Evolutionary conservation across 805 yeast species (phyloP).

Genomic region (Candida incommunis): DNA sequence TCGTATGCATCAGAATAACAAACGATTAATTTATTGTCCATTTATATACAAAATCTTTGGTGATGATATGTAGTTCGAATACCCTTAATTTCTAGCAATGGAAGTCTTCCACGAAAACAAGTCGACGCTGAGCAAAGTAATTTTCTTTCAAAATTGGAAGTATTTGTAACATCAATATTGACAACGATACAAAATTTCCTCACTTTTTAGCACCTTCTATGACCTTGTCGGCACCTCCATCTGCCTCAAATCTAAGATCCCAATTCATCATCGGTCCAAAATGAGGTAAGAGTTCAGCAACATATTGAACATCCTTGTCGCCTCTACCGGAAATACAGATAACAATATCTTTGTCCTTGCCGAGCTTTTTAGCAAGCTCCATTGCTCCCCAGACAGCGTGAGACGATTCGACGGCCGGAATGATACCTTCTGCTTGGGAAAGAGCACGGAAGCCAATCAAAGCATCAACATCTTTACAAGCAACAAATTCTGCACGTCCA

Average conservation of each 20-base stretch:
- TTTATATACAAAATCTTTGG: no score
- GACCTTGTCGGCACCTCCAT: not conserved
- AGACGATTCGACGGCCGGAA: constrained; percentile 95
- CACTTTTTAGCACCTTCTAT: constrained; percentile 1
- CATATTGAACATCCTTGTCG: constrained; percentile 96
- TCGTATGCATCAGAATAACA: no score
- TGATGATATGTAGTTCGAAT: not conserved
- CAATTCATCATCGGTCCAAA: constrained; percentile 87
- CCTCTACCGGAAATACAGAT: constrained; percentile 96
- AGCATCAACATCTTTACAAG: constrained; percentile 95
- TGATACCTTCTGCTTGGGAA: constrained; percentile 92
- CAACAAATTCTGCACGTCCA: constrained; percentile 81
- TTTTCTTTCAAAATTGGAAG: no score
- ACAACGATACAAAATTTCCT: constrained; percentile 1
- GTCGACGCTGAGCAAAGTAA: no score
- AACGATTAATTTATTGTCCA: no score
- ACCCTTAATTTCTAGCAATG: no score
- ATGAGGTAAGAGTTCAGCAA: constrained; percentile 83
- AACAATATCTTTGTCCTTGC: constrained; percentile 65
- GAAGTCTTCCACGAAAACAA: no score
- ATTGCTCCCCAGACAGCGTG: constrained; percentile 92
- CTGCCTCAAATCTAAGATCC: constrained; percentile 67
- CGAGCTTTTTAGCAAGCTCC: constrained; percentile 72
- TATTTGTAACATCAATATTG: constrained; percentile 1
- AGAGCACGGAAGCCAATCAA: constrained; percentile 76